These are phyloP conservation scores for Trypethelium eluteriae DNA, from an alignment of 495 filamentous ascomycete species.

Conservation along the genomic window DNA sequence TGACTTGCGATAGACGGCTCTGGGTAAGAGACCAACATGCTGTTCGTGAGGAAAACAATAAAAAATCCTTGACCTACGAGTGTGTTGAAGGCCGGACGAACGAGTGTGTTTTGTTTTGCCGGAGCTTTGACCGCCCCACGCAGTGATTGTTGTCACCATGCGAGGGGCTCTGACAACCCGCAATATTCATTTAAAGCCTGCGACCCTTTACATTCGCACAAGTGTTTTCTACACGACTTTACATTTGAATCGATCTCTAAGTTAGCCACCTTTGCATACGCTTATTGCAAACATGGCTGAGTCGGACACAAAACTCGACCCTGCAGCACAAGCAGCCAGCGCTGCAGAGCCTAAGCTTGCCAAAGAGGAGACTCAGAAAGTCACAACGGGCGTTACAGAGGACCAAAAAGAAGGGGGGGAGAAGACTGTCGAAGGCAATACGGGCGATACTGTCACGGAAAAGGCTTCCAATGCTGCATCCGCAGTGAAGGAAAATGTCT, in stretches of 20 bases:
- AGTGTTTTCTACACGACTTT: neutral
- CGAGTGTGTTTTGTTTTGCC: neutral
- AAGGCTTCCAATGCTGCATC: constrained; percentile 43
- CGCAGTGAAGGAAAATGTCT: constrained; percentile 66
- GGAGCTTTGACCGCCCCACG: neutral
- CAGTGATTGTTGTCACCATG: neutral
- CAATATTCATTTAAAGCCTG: neutral
- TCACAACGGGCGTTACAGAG: constrained; percentile 19
- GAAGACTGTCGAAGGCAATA: neutral
- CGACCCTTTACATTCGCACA: neutral
- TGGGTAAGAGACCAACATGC: no score
- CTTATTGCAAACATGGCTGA: constrained; percentile 10
- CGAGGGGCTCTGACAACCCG: neutral
- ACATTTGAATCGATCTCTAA: neutral
- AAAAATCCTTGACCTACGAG: neutral
- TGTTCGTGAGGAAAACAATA: neutral
- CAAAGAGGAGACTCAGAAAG: constrained; percentile 18
- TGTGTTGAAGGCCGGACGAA: neutral
- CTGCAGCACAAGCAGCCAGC: constrained; percentile 25
- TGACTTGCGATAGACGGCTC: no score
- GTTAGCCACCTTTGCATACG: neutral
- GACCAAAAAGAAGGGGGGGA: neutral
- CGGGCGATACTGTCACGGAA: constrained; percentile 31
- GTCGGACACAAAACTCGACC: constrained; percentile 27
- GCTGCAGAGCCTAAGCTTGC: constrained; percentile 14